phyloP scores from a whole-genome alignment of 305 asterid species.

The Solanum hybrid region DNA sequence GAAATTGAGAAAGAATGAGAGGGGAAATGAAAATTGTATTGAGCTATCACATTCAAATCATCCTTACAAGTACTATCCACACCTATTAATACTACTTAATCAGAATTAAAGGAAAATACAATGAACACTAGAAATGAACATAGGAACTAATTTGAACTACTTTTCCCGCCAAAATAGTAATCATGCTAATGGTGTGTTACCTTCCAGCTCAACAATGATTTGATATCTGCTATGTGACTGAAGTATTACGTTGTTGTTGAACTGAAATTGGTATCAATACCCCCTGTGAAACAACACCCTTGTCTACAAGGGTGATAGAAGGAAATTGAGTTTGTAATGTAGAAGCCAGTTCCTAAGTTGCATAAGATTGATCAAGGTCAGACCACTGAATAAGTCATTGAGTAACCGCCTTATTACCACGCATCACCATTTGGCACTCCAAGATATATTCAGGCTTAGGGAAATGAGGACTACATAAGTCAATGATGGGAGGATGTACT shows the following conservation, averaged over 20 bases:
- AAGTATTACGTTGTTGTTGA: background rate
- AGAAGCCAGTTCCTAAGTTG: background rate
- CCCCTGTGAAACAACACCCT: background rate
- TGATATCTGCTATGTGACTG: background rate
- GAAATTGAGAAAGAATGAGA: background rate
- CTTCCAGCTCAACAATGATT: background rate
- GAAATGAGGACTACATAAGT: background rate
- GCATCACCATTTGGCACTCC: background rate
- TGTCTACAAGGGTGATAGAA: background rate
- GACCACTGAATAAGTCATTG: background rate
- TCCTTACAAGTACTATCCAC: background rate
- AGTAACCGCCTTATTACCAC: background rate
- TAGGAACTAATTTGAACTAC: background rate
- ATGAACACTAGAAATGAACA: background rate
- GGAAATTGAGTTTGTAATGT: background rate
- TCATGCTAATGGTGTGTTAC: background rate
- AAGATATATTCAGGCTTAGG: background rate
- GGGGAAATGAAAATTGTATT: background rate
- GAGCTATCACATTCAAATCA: background rate
- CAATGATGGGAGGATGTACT: background rate
- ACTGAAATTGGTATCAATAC: background rate
- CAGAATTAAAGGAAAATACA: background rate
- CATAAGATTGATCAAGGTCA: background rate
- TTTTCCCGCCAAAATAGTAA: background rate
- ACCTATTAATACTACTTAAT: background rate